phyloP scores from a whole-genome alignment of 768 basidiomycete genomes.

The Collybia nuda region DNA sequence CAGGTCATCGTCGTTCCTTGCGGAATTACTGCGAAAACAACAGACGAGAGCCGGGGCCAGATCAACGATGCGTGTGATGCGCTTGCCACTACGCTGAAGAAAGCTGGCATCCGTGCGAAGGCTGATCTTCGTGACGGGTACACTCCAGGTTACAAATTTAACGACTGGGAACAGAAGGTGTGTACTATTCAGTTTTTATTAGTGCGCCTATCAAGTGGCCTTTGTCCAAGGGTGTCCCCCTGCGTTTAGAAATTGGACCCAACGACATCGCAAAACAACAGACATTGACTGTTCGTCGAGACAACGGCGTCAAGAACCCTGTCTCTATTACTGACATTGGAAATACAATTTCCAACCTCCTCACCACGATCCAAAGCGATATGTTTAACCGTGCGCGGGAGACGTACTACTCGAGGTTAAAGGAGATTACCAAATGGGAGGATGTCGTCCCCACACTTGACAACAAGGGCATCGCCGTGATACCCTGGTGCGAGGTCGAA shows the following conservation, averaged over 20 bases:
- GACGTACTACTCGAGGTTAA: slow-evolving; percentile 68
- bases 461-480: slow-evolving; percentile 79
- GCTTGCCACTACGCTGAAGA: slow-evolving; percentile 71
- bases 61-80: slow-evolving; percentile 81
- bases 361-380: slow-evolving; percentile 85
- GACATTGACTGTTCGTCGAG: slow-evolving; percentile 81
- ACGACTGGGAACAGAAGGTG: slow-evolving; percentile 99
- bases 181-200: slow-evolving; percentile 10
- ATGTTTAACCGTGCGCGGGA: slow-evolving; percentile 83
- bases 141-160: slow-evolving; percentile 99
- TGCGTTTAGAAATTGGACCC: slow-evolving; percentile 96
- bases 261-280: slow-evolving; percentile 84
- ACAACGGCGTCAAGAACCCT: slow-evolving; percentile 47
- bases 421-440: slow-evolving; percentile 83
- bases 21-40: slow-evolving; percentile 87
- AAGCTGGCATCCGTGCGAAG: slow-evolving; percentile 76
- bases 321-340: slow-evolving; percentile 40
- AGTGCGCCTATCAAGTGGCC: slow-evolving; percentile 2
- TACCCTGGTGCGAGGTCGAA: slow-evolving; percentile 96
- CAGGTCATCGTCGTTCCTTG: slow-evolving; percentile 93
- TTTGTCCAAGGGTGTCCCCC: slow-evolving; percentile 74
- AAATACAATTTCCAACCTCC: slow-evolving; percentile 57
- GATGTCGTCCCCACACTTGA: slow-evolving; percentile 92
- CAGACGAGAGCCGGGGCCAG: slow-evolving; percentile 59
- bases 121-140: slow-evolving; percentile 94